Percentiles rank a stretch among this genome's conserved stretches.
Evolutionary conservation across 345 rosid species (phyloP).

Genomic region (Eucalyptus albens): DNA sequence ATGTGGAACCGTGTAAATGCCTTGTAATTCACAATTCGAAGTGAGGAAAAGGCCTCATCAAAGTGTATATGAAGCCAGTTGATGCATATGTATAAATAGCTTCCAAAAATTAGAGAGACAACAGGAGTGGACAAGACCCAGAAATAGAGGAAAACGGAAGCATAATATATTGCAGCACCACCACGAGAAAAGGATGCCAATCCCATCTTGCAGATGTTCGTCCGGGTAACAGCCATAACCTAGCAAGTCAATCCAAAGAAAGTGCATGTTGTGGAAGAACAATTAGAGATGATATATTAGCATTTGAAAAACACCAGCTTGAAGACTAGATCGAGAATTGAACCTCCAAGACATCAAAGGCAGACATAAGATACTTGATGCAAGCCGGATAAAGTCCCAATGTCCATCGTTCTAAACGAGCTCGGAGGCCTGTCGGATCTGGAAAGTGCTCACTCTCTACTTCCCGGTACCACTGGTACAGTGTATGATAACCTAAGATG

Average conservation of each 20-base stretch:
- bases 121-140: conserved; percentile 98
- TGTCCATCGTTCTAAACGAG: conserved; percentile 94
- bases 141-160: conserved; percentile 91
- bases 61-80: conserved; percentile 98
- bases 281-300: not conserved
- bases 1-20: conserved; percentile 89
- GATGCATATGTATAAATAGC: conserved; percentile 91
- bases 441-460: conserved; percentile 97
- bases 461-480: conserved; percentile 88
- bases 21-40: conserved; percentile 95
- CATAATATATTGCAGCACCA: conserved; percentile 84
- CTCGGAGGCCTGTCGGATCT: conserved; percentile 95
- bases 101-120: conserved; percentile 87
- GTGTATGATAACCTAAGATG: conserved; percentile 73
- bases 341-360: conserved; percentile 98
- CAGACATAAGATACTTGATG: conserved; percentile 97
- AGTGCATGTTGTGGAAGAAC: not conserved
- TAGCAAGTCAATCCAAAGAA: conserved; percentile 3
- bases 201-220: conserved; percentile 79
- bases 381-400: conserved; percentile 98
- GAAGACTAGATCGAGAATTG: not conserved
- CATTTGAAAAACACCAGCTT: not conserved
- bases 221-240: conserved; percentile 97
- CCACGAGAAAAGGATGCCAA: conserved; percentile 68
- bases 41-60: conserved; percentile 98